phyloP scores from a whole-genome alignment of 345 rosid genomes.

The Camelina laxa region DNA sequence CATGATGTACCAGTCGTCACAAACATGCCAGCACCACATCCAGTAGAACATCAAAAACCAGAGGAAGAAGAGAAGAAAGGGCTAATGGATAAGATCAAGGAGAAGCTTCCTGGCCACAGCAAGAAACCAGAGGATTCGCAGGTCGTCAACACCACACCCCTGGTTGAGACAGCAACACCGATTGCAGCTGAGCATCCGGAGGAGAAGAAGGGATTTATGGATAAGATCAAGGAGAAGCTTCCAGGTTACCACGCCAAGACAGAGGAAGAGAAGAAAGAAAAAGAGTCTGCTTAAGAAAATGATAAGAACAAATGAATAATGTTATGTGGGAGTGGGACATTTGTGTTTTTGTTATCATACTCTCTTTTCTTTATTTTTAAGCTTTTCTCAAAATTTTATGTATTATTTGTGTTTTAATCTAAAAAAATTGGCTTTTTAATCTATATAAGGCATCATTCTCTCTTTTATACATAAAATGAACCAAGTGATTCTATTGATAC shows the following conservation, averaged over 20 bases:
- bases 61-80: constrained; percentile 78
- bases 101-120: constrained; percentile 58
- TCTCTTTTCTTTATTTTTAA: neutral
- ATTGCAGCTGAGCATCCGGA: constrained; percentile 30
- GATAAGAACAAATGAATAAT: neutral
- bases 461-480: too few species aligned
- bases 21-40: neutral
- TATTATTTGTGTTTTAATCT: neutral
- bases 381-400: neutral
- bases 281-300: constrained; percentile 21
- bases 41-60: neutral
- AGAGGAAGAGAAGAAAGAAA: constrained; percentile 48
- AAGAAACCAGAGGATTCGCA: constrained; percentile 43
- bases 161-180: neutral
- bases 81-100: constrained; percentile 60
- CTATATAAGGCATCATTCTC: neutral
- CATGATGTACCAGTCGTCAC: constrained; percentile 4
- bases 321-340: neutral
- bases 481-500: too few species aligned
- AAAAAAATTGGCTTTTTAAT: neutral
- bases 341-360: neutral
- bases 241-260: constrained; percentile 68
- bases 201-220: constrained; percentile 73
- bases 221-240: constrained; percentile 79
- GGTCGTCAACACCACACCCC: neutral